A percentile compares a stretch with the other conserved stretches of the same genome.
Evolutionary conservation across 371 early-diverging fungal species (phyloP).

Genomic region (Rhizomucor pusillus): DNA sequence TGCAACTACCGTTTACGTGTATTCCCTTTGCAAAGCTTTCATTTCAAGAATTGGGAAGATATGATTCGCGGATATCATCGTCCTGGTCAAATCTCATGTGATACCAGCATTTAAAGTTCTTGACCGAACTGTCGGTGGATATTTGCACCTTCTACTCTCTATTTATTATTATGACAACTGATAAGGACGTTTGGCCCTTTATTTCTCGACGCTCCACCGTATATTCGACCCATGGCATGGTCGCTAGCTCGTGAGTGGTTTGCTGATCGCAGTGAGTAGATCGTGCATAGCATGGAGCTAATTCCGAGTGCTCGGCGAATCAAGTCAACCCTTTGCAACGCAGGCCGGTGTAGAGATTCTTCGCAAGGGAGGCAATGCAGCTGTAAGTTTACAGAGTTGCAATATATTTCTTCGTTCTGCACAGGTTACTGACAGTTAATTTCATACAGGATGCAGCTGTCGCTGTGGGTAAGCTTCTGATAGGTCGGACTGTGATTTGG

Average conservation of each 20-base stretch:
- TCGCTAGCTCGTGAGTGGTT: constrained; percentile 41
- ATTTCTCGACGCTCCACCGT: constrained; percentile 48
- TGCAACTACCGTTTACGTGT: too few relatives aligned
- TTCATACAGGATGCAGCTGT: constrained; percentile 85
- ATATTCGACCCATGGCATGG: constrained; percentile 46
- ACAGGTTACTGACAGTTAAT: too few relatives aligned
- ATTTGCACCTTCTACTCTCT: not conserved
- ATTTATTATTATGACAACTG: not conserved
- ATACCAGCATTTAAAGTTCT: too few relatives aligned
- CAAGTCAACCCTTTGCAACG: constrained; percentile 79
- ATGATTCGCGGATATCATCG: too few relatives aligned
- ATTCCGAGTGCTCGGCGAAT: not conserved
- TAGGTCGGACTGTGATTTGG: not conserved
- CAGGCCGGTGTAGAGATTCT: constrained; percentile 79
- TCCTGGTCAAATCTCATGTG: too few relatives aligned
- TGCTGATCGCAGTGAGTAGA: not conserved
- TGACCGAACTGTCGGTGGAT: not conserved
- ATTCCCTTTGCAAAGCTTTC: too few relatives aligned
- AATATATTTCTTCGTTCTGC: not conserved
- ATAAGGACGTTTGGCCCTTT: constrained; percentile 27
- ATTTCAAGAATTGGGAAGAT: too few relatives aligned
- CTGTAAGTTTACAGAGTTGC: constrained; percentile 47
- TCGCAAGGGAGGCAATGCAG: constrained; percentile 86
- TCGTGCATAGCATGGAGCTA: not conserved
- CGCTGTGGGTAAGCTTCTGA: constrained; percentile 49